Percentiles rank a stretch among this genome's conserved stretches.
These are phyloP conservation scores for Pontederia crassipes DNA, from an alignment of 176 grass and related monocot species.

Conservation along the genomic window DNA sequence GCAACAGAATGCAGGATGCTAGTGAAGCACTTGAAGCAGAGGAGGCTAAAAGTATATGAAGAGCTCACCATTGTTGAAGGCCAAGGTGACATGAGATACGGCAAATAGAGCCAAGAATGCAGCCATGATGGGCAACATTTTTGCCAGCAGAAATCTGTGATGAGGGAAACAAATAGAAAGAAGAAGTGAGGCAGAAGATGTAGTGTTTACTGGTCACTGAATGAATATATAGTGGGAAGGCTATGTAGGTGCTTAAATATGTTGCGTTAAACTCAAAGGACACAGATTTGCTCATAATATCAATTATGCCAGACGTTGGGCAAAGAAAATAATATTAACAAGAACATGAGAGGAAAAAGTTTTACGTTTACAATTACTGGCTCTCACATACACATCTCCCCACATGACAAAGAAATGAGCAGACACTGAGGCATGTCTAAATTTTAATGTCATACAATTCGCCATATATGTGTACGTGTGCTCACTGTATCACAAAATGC, in stretches of 20 bases:
- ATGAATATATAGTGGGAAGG: slow-evolving; percentile 7
- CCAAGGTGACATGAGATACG: slow-evolving; percentile 17
- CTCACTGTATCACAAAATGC: too few relatives aligned
- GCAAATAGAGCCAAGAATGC: slow-evolving; percentile 32
- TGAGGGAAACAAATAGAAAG: background rate
- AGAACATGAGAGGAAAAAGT: too few relatives aligned
- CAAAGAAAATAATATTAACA: too few relatives aligned
- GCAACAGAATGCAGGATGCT: background rate
- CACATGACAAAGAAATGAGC: too few relatives aligned
- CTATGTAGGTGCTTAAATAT: slow-evolving; percentile 4
- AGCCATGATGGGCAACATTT: slow-evolving; percentile 10
- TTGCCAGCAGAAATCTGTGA: slow-evolving; percentile 17
- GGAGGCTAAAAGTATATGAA: background rate
- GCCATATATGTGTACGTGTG: too few relatives aligned
- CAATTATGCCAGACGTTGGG: background rate
- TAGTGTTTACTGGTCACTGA: background rate
- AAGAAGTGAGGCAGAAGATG: background rate
- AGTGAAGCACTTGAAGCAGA: background rate
- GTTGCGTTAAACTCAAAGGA: background rate
- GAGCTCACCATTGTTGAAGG: slow-evolving; percentile 42
- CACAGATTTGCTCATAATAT: background rate
- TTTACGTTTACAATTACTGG: too few relatives aligned
- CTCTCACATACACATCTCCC: too few relatives aligned
- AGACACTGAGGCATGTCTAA: too few relatives aligned
- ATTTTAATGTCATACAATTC: too few relatives aligned